Conservation (phyloP, 805 yeast species). For the Kluyveromyces siamensis region DNA sequence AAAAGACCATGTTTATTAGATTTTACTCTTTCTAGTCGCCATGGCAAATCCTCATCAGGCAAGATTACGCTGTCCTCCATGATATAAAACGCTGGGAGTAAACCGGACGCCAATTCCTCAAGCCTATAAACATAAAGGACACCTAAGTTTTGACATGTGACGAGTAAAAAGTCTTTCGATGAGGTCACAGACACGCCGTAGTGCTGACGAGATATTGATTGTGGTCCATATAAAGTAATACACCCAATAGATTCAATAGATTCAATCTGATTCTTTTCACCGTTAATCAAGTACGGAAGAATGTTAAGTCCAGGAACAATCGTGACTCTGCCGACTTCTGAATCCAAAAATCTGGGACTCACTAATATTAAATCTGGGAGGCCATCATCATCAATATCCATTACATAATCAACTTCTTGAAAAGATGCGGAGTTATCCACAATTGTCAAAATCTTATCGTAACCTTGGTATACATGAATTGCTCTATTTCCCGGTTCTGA, state of each 20-base stretch:
- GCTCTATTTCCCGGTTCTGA: slow-evolving; percentile 45
- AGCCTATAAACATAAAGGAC: slow-evolving; percentile 11
- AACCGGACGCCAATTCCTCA: slow-evolving; percentile 5
- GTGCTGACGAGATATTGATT: slow-evolving; percentile 12
- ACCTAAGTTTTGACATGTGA: slow-evolving; percentile 16
- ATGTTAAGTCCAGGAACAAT: slow-evolving; percentile 11
- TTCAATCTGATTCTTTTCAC: background rate
- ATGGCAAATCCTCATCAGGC: slow-evolving; percentile 7
- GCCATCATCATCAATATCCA: slow-evolving; percentile 32
- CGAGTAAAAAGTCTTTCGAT: slow-evolving; percentile 11
- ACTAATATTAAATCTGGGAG: slow-evolving; percentile 36
- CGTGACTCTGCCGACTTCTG: slow-evolving; percentile 15
- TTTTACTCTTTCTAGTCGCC: slow-evolving; percentile 4
- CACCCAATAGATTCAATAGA: background rate
- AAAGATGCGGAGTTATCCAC: slow-evolving; percentile 9
- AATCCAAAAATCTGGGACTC: slow-evolving; percentile 33
- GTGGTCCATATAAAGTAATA: slow-evolving; percentile 9
- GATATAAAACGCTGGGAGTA: slow-evolving; percentile 11
- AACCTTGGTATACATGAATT: slow-evolving; percentile 31
- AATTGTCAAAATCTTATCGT: slow-evolving; percentile 19
- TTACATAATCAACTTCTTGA: slow-evolving; percentile 28
- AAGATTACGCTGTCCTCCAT: slow-evolving; percentile 5
- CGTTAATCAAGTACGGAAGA: slow-evolving; percentile 10
- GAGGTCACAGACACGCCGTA: slow-evolving; percentile 13
- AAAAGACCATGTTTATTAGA: slow-evolving; percentile 19